phyloP scores from a whole-genome alignment of 176 grass and related monocot species.

The Carex cristatella region DNA sequence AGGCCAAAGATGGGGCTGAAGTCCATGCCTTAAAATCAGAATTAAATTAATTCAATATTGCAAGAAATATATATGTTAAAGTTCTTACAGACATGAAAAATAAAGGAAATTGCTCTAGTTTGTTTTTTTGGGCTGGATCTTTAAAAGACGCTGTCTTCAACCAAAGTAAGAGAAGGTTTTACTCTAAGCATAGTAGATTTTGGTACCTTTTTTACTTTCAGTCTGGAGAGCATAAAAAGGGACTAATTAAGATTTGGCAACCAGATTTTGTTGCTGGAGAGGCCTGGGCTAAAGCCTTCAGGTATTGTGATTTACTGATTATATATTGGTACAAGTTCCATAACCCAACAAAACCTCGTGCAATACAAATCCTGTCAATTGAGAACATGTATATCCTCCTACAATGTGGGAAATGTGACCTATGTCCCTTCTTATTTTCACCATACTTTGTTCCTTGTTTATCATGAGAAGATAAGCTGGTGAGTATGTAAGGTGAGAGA shows the following conservation, averaged over 20 bases:
- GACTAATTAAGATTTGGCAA: neutral
- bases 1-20: conserved; percentile 43
- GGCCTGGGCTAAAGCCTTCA: neutral
- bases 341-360: neutral
- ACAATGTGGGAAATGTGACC: neutral
- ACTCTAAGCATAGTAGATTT: neutral
- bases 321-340: neutral
- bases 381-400: neutral
- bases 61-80: conserved; percentile 16
- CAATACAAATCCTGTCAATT: neutral
- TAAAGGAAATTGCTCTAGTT: neutral
- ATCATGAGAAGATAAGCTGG: neutral
- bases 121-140: neutral
- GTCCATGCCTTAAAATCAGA: conserved; percentile 57
- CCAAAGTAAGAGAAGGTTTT: neutral
- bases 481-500: neutral
- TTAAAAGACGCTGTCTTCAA: neutral
- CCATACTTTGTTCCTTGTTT: neutral
- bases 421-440: neutral
- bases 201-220: neutral
- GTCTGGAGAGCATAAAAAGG: neutral
- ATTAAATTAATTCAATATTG: conserved; percentile 1
- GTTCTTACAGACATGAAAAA: neutral
- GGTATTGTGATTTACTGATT: neutral
- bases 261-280: neutral